These are phyloP conservation scores for Cadophora malorum DNA, from an alignment of 2,329 filamentous ascomycete species.

Conservation along the genomic window DNA sequence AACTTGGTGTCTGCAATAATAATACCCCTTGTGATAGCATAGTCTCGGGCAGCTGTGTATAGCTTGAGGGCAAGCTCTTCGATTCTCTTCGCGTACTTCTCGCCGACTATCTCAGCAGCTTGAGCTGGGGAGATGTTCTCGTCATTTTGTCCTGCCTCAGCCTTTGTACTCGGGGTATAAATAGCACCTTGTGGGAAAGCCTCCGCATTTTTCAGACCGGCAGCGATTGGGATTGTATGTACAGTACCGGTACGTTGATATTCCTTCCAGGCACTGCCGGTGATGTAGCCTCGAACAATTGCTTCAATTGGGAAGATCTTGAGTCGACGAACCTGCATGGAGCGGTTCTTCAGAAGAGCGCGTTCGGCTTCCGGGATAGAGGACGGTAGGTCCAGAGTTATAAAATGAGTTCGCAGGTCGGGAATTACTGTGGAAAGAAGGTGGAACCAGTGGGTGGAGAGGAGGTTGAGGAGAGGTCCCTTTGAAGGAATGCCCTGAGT, in stretches of 20 bases:
- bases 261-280: slow-evolving; percentile 74
- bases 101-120: slow-evolving; percentile 56
- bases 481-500: slow-evolving; percentile 69
- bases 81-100: slow-evolving; percentile 63
- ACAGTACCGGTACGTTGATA: slow-evolving; percentile 69
- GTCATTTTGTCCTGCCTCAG: slow-evolving; percentile 69
- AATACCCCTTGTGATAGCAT: slow-evolving; percentile 65
- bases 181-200: slow-evolving; percentile 64
- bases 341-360: slow-evolving; percentile 50
- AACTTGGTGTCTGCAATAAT: slow-evolving; percentile 80
- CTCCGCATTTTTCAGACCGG: slow-evolving; percentile 66
- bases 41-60: slow-evolving; percentile 62
- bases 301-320: slow-evolving; percentile 72
- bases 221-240: slow-evolving; percentile 65
- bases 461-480: slow-evolving; percentile 69
- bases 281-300: slow-evolving; percentile 76
- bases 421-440: slow-evolving; percentile 63
- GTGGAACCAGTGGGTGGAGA: slow-evolving; percentile 73
- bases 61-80: slow-evolving; percentile 63
- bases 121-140: slow-evolving; percentile 71
- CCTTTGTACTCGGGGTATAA: slow-evolving; percentile 74
- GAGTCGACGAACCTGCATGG: slow-evolving; percentile 70
- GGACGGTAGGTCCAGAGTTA: slow-evolving; percentile 62
- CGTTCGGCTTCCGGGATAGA: slow-evolving; percentile 48
- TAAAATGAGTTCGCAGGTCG: slow-evolving; percentile 66